These are phyloP conservation scores for Persicaria tinctoria DNA, from an alignment of 148 eudicot species.

Conservation along the genomic window DNA sequence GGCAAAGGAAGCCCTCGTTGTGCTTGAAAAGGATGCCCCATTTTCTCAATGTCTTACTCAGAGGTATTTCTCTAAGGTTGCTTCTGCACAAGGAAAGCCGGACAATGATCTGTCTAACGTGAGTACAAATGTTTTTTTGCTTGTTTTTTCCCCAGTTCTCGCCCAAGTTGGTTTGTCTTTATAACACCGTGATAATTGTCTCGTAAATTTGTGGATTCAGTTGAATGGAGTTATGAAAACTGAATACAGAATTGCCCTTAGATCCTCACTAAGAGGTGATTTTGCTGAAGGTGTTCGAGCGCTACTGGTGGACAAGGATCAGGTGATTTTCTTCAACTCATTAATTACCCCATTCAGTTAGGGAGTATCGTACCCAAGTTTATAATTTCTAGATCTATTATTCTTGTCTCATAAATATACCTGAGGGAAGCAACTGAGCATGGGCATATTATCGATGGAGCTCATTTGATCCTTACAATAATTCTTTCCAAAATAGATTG, in stretches of 20 bases:
- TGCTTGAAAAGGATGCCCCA: conserved; percentile 77
- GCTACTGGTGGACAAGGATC: conserved; percentile 88
- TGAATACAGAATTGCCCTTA: conserved; percentile 79
- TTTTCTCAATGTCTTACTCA: conserved; percentile 71
- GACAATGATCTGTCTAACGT: conserved; percentile 55
- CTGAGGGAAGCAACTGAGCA: no score
- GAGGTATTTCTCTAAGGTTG: conserved; percentile 64
- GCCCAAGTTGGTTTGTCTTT: background rate
- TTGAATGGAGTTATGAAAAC: conserved; percentile 78
- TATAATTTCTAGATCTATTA: no score
- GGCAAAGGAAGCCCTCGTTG: conserved; percentile 83
- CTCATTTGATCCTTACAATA: no score
- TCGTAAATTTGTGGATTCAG: conserved; percentile 24
- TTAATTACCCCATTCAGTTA: background rate
- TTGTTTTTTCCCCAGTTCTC: background rate
- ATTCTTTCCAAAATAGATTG: no score
- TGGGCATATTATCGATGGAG: no score
- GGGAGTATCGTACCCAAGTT: background rate
- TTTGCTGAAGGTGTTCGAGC: conserved; percentile 96
- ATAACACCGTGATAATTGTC: background rate
- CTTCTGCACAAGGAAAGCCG: conserved; percentile 45
- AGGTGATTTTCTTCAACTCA: conserved; percentile 33
- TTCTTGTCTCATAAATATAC: no score
- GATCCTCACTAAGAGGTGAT: conserved; percentile 72
- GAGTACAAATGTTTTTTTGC: conserved; percentile 17